Conservation (phyloP, 2,329 filamentous ascomycete genomes). For the Lanzia echinophila region DNA sequence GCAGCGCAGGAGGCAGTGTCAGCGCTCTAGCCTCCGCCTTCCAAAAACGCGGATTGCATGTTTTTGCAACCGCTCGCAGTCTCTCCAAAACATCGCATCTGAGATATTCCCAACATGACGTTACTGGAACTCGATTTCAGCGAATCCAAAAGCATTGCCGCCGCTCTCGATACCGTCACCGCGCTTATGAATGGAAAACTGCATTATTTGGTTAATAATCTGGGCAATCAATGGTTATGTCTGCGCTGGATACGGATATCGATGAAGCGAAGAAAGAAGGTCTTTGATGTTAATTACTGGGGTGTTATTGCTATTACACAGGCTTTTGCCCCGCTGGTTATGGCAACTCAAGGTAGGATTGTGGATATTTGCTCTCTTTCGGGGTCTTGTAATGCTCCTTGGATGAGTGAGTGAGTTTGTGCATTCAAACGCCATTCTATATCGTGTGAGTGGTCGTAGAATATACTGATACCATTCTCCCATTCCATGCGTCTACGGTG, state of each 20-base stretch:
- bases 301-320: slow-evolving; percentile 24
- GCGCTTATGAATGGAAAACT: slow-evolving; percentile 32
- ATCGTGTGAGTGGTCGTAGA: neutral
- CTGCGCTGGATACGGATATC: slow-evolving; percentile 24
- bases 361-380: slow-evolving; percentile 20
- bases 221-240: slow-evolving; percentile 27
- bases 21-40: slow-evolving; percentile 33
- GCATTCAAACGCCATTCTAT: neutral
- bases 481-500: neutral
- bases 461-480: neutral
- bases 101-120: slow-evolving; percentile 23
- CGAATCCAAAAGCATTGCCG: slow-evolving; percentile 27
- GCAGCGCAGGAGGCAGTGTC: slow-evolving; percentile 33
- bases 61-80: slow-evolving; percentile 35
- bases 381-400: slow-evolving; percentile 25
- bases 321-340: slow-evolving; percentile 24
- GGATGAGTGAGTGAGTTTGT: slow-evolving; percentile 19
- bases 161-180: slow-evolving; percentile 28
- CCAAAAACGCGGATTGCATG: slow-evolving; percentile 30
- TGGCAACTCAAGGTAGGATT: slow-evolving; percentile 23
- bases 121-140: slow-evolving; percentile 36
- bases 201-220: slow-evolving; percentile 40
- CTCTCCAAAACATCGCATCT: slow-evolving; percentile 27
- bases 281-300: slow-evolving; percentile 29
- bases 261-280: slow-evolving; percentile 19